Percentiles rank a stretch among this genome's conserved stretches.
Evolutionary conservation across 768 basidiomycete genomes (phyloP).

Genomic region (Leccinum subgranulosum): DNA sequence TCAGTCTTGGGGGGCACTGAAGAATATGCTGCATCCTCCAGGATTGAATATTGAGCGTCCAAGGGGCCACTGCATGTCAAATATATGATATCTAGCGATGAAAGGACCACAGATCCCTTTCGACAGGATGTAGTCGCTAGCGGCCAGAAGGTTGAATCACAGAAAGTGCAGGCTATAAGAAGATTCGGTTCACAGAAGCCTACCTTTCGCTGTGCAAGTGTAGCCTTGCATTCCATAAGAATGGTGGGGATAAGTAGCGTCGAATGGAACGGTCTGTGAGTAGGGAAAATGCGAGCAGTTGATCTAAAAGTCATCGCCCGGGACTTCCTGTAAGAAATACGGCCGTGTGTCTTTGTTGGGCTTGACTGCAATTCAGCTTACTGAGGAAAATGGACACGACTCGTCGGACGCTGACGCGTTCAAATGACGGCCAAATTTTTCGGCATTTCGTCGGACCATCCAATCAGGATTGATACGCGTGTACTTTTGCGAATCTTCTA

Average conservation of each 20-base stretch:
- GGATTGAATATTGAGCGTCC: slow-evolving; percentile 8
- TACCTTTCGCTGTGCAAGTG: background rate
- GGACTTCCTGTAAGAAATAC: too few relatives aligned
- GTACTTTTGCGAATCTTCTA: too few relatives aligned
- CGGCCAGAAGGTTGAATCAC: slow-evolving; percentile 1
- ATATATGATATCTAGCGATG: background rate
- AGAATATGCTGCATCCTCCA: background rate
- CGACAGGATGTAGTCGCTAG: background rate
- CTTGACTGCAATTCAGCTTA: too few relatives aligned
- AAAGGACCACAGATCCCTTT: background rate
- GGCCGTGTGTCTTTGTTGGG: too few relatives aligned
- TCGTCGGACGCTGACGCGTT: too few relatives aligned
- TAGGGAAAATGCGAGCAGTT: background rate
- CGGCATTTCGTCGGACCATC: too few relatives aligned
- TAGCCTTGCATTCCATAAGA: background rate
- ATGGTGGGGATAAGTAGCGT: background rate
- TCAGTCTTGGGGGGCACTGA: background rate
- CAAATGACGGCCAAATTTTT: too few relatives aligned
- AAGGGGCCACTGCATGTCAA: background rate
- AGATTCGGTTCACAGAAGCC: background rate
- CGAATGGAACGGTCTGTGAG: background rate
- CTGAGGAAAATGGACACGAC: too few relatives aligned
- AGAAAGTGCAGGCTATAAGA: background rate
- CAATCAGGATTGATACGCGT: too few relatives aligned
- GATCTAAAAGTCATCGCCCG: too few relatives aligned